Evolutionary conservation across 371 early-diverging fungal genomes (phyloP), one percentile per base, ranked within the genome.

Genomic region (Mucor lusitanicus): DNA sequence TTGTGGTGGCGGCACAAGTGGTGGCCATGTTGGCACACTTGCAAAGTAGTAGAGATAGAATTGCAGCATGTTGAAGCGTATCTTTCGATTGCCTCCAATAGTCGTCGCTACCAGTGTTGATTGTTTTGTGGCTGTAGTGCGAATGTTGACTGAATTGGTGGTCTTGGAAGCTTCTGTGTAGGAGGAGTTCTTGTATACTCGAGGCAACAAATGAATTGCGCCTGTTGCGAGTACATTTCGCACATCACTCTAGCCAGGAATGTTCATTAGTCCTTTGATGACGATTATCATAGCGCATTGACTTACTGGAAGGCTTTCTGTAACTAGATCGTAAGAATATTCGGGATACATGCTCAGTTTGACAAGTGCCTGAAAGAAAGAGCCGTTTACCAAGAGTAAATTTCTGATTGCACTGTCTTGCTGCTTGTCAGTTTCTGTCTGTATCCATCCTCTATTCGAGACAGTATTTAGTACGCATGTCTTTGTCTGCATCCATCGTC

Each of bases 21-120:
- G 62, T 40, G 64, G 59, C 74, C 76, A 78, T 4, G 79, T 75
- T 8, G 76, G 66, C 35, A 71, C 70, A 35, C 65, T 72, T 21
- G 67, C 50, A 30, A 74, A 61, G 23, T 81, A 74, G 42, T 71
- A 77, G 6, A 81, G 61, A 44, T 74, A 81, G 28, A 81, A 78
- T 40, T 81, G 81, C 15, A 78, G 57, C 65, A 70, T 74, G 19
- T 72, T 78, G 57, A 81, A 71, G 40, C 56, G 63, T 42, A 81
- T 69, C 19, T 62, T 59, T 53, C 74, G 42, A 37, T 73, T 71
- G 8, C 72, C 75, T 32, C 72, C 66, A 13, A 63, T 11, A 9
- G 57, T 44, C 27, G 65, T 25, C 1, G 78, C 67, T 39, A 76
- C 33, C 0, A 80, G 55, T 8, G 73, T 74, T 0, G 80, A 77